phyloP scores from a whole-genome alignment of 129 eudicot species.

The Dittrichia graveolens region DNA sequence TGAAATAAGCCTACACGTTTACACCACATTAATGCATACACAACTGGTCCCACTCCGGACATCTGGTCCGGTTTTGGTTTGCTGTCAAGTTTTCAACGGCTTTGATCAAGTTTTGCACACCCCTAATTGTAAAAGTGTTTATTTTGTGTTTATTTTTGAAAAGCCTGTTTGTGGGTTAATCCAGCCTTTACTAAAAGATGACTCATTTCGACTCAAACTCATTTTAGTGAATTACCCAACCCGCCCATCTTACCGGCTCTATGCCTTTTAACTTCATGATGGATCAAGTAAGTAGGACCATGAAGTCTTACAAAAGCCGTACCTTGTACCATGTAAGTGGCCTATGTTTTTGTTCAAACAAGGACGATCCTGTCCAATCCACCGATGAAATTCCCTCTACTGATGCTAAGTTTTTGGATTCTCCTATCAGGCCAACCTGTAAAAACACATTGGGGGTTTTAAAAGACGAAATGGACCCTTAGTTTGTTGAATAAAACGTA shows the following conservation, averaged over 20 bases:
- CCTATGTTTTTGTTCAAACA: constrained; percentile 38
- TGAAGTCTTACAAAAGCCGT: neutral
- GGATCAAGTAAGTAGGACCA: neutral
- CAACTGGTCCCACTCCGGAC: no score
- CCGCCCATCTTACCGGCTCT: neutral
- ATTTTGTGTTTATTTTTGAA: no score
- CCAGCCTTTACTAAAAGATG: no score
- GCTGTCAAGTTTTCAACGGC: no score
- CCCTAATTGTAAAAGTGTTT: no score
- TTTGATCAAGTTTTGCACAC: no score
- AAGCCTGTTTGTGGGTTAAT: no score
- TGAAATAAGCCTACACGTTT: constrained; percentile 68
- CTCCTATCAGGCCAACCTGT: constrained; percentile 82
- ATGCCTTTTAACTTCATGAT: neutral
- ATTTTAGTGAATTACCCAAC: neutral
- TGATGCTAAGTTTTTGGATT: constrained; percentile 58
- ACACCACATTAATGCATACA: constrained; percentile 3
- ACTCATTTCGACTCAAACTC: no score
- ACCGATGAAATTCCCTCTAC: constrained; percentile 53
- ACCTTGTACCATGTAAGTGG: constrained; percentile 95
- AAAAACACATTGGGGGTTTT: neutral
- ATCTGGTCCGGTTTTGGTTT: neutral
- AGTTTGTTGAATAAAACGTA: neutral
- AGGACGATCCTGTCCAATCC: constrained; percentile 61
- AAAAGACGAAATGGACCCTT: neutral